Percentiles rank a stretch among this genome's conserved stretches.
phyloP scores from a whole-genome alignment of 2,329 filamentous ascomycete genomes.

The Trichophyton rubrum region DNA sequence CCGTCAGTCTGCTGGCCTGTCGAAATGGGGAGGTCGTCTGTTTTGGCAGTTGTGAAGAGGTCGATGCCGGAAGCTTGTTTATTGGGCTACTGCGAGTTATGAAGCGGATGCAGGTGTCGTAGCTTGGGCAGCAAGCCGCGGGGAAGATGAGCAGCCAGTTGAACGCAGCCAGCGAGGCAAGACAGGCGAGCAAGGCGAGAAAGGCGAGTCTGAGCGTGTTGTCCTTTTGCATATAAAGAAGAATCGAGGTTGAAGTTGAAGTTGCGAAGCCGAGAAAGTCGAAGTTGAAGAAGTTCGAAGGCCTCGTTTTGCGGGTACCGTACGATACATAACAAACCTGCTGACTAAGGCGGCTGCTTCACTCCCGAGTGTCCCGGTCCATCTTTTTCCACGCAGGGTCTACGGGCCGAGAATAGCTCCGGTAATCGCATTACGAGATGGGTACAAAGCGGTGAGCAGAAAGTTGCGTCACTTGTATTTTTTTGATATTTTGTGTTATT shows the following conservation, averaged over 20 bases:
- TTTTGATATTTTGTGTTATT: not conserved
- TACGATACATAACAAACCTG: not conserved
- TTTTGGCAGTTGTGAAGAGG: not conserved
- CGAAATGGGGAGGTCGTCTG: not conserved
- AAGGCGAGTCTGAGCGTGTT: not conserved
- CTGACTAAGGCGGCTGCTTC: not conserved
- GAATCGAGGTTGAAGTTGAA: constrained; percentile 5
- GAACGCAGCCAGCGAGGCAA: not conserved
- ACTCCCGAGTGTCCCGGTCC: too few relatives aligned
- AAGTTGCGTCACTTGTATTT: not conserved
- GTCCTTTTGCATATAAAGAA: not conserved
- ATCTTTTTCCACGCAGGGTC: too few relatives aligned
- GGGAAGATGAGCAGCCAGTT: not conserved
- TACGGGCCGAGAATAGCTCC: not conserved
- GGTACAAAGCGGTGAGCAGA: not conserved
- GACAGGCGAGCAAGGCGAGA: not conserved
- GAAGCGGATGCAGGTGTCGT: not conserved
- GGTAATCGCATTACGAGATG: not conserved
- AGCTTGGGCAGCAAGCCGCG: constrained; percentile 2
- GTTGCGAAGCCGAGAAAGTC: not conserved
- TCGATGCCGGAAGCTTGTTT: constrained; percentile 1
- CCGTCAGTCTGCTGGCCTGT: not conserved
- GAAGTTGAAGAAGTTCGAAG: not conserved
- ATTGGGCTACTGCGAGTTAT: constrained; percentile 1
- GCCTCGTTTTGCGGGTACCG: not conserved